A percentile compares a stretch with the other conserved stretches of the same genome.
Evolutionary conservation across 192 early-diverging fungal species (phyloP).

Genomic region (Gonapodya prolifera): DNA sequence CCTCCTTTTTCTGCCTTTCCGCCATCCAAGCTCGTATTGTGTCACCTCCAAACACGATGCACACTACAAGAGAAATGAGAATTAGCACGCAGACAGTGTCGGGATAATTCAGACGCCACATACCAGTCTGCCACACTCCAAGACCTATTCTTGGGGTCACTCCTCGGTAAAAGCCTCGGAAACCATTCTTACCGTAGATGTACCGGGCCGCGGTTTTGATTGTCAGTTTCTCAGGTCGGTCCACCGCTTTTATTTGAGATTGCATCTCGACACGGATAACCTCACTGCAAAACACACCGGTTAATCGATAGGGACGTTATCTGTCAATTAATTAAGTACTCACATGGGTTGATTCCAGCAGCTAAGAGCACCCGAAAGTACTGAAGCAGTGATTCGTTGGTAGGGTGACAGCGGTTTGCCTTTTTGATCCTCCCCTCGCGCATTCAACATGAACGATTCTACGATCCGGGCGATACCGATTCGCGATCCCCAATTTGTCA

Average conservation of each 20-base stretch:
- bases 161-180: constrained; percentile 86
- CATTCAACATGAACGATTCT: constrained; percentile 28
- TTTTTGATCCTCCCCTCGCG: constrained; percentile 55
- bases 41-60: constrained; percentile 80
- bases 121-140: constrained; percentile 45
- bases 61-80: constrained; percentile 24
- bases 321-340: too few species aligned
- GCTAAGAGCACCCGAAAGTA: constrained; percentile 75
- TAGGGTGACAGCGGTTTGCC: constrained; percentile 23
- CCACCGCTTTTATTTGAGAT: constrained; percentile 72
- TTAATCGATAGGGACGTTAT: background rate
- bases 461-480: constrained; percentile 65
- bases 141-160: constrained; percentile 36
- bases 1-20: background rate
- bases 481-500: constrained; percentile 98
- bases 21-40: constrained; percentile 12
- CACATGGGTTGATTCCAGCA: constrained; percentile 98
- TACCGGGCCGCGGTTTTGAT: constrained; percentile 69
- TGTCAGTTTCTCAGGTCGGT: constrained; percentile 85
- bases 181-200: constrained; percentile 84
- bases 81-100: background rate
- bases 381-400: constrained; percentile 64
- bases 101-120: background rate
- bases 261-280: constrained; percentile 99
- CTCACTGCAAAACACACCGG: constrained; percentile 36